Conservation (phyloP, 768 basidiomycete genomes). For the Crassisporium funariophilum region DNA sequence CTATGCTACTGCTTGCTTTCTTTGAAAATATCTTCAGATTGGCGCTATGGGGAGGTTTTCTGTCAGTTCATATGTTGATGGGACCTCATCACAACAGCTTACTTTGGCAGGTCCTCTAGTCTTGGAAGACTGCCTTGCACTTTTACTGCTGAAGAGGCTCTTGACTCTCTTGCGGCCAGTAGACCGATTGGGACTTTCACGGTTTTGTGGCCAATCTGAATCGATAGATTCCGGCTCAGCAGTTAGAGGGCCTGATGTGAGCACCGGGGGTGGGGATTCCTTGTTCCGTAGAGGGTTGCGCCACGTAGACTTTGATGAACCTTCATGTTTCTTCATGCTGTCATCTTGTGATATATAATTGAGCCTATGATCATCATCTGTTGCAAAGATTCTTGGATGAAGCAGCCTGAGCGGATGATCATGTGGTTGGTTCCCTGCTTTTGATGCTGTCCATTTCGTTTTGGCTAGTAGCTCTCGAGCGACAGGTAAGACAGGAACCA, state of each 20-base stretch:
- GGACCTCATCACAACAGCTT: neutral
- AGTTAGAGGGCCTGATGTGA: constrained; percentile 34
- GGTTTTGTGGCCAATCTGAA: constrained; percentile 5
- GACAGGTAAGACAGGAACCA: constrained; percentile 76
- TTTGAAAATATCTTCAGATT: constrained; percentile 13
- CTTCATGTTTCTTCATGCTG: constrained; percentile 11
- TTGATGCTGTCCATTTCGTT: constrained; percentile 67
- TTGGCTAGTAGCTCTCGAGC: constrained; percentile 78
- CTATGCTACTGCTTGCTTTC: neutral
- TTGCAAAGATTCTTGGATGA: constrained; percentile 29
- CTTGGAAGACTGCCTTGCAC: constrained; percentile 22
- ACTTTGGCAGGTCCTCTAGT: constrained; percentile 23
- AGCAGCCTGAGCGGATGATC: constrained; percentile 33
- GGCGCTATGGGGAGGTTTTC: constrained; percentile 13
- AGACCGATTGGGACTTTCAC: constrained; percentile 16
- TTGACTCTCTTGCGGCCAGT: constrained; percentile 31
- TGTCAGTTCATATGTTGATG: no score
- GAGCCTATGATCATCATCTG: constrained; percentile 29
- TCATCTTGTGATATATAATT: constrained; percentile 19
- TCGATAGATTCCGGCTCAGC: constrained; percentile 45
- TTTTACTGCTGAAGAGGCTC: constrained; percentile 34
- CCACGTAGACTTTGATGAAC: constrained; percentile 17
- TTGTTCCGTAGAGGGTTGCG: constrained; percentile 17
- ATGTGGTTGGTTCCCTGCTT: constrained; percentile 33
- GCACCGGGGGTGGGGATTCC: constrained; percentile 12